Conservation (phyloP, 805 yeast species). For the Kluyveromyces aestuarii region DNA sequence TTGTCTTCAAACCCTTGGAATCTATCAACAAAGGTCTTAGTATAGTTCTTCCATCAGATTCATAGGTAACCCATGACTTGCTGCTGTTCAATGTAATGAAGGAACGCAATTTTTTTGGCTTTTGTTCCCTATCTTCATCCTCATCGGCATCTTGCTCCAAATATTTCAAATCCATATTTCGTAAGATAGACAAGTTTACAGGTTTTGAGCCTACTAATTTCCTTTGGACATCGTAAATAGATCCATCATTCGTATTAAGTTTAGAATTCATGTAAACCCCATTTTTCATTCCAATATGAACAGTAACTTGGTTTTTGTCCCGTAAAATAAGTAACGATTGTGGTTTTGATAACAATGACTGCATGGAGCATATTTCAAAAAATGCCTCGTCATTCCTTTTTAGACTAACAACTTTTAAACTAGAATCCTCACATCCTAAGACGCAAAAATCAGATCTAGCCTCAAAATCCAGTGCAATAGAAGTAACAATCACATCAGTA, state of each 20-base stretch:
- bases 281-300: constrained; percentile 76
- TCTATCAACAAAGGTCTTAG: constrained; percentile 24
- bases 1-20: constrained; percentile 5
- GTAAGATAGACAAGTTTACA: constrained; percentile 36
- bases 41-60: constrained; percentile 11
- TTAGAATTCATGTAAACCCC: constrained; percentile 68
- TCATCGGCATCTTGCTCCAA: constrained; percentile 13
- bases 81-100: constrained; percentile 27
- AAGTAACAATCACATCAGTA: constrained; percentile 40
- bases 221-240: constrained; percentile 51
- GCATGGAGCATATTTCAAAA: constrained; percentile 53
- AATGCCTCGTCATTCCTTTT: constrained; percentile 40
- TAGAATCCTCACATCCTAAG: constrained; percentile 62
- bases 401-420: constrained; percentile 56
- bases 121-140: constrained; percentile 5
- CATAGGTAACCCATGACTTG: constrained; percentile 29
- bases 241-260: constrained; percentile 52
- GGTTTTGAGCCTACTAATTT: constrained; percentile 68
- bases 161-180: constrained; percentile 10
- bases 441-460: constrained; percentile 49
- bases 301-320: constrained; percentile 22
- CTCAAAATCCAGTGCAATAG: constrained; percentile 42
- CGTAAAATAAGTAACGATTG: constrained; percentile 26
- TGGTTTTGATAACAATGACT: constrained; percentile 52
- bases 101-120: constrained; percentile 6